Percentiles rank a stretch among this genome's conserved stretches.
Evolutionary conservation across 2,329 filamentous ascomycete genomes (phyloP).

Genomic region (Rutstroemia sydowiana): DNA sequence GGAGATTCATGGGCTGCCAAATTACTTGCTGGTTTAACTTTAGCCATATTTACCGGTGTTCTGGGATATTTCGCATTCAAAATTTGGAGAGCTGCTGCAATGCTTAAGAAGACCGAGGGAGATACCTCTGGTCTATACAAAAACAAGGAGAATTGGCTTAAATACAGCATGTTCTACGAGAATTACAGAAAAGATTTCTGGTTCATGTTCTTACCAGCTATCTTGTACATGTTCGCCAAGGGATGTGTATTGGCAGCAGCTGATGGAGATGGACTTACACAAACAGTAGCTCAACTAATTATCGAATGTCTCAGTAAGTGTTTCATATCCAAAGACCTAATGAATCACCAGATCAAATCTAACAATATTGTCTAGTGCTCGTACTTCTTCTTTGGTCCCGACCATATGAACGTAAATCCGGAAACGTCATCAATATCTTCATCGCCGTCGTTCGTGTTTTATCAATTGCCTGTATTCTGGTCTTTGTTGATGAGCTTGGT

Average conservation of each 20-base stretch:
- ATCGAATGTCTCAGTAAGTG: conserved; percentile 58
- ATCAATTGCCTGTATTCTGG: conserved; percentile 79
- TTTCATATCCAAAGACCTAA: not conserved
- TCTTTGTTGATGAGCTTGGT: conserved; percentile 90
- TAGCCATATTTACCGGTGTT: conserved; percentile 71
- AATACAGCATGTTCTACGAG: conserved; percentile 97
- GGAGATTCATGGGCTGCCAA: conserved; percentile 95
- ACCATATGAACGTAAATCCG: conserved; percentile 78
- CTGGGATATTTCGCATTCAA: conserved; percentile 78
- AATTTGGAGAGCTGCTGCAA: conserved; percentile 69
- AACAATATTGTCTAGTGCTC: conserved; percentile 45
- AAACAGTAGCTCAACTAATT: conserved; percentile 71
- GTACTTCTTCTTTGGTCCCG: conserved; percentile 73
- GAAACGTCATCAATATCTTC: conserved; percentile 87
- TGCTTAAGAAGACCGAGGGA: conserved; percentile 69
- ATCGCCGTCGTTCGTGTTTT: conserved; percentile 86
- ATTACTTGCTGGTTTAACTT: conserved; percentile 70
- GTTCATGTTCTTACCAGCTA: conserved; percentile 91
- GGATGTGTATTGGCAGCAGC: conserved; percentile 78
- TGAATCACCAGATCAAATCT: not conserved
- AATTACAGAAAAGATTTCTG: conserved; percentile 90
- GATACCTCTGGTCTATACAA: conserved; percentile 70
- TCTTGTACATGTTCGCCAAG: conserved; percentile 85
- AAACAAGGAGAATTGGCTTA: conserved; percentile 83
- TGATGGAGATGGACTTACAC: conserved; percentile 76